These are phyloP conservation scores for Xylaria flabelliformis DNA, from an alignment of 495 filamentous ascomycete genomes.

Conservation along the genomic window DNA sequence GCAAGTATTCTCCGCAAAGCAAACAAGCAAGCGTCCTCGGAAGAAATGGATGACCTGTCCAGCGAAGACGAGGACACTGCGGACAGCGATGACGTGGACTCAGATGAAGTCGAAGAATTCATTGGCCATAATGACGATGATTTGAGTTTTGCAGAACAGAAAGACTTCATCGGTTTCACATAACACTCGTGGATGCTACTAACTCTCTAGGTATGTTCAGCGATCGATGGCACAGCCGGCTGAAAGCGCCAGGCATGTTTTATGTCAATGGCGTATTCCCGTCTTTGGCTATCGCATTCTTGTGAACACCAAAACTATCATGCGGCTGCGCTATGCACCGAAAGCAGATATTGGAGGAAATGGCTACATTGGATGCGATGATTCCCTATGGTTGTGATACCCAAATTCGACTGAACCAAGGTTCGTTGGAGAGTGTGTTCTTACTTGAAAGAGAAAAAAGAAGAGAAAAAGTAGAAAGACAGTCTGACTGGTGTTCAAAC, in stretches of 20 bases:
- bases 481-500: not conserved
- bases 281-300: constrained; percentile 12
- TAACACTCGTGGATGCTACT: constrained; percentile 31
- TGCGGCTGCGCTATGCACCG: not conserved
- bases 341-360: constrained; percentile 21
- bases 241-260: not conserved
- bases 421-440: not conserved
- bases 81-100: constrained; percentile 88
- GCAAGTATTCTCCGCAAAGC: constrained; percentile 67
- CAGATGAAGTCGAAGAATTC: constrained; percentile 82
- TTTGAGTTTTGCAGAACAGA: constrained; percentile 50
- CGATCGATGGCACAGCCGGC: not conserved
- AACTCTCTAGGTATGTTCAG: constrained; percentile 26
- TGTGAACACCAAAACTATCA: not conserved
- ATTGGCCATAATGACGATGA: constrained; percentile 53
- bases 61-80: constrained; percentile 84
- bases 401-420: constrained; percentile 18
- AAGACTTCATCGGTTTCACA: constrained; percentile 56
- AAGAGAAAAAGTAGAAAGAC: constrained; percentile 24
- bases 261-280: not conserved
- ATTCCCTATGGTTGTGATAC: constrained; percentile 30
- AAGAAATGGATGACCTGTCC: constrained; percentile 76
- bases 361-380: constrained; percentile 20
- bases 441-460: constrained; percentile 11
- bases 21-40: constrained; percentile 40